These are phyloP conservation scores for Pythium dissotocum DNA, from an alignment of 352 stramenopile species.

Conservation along the genomic window DNA sequence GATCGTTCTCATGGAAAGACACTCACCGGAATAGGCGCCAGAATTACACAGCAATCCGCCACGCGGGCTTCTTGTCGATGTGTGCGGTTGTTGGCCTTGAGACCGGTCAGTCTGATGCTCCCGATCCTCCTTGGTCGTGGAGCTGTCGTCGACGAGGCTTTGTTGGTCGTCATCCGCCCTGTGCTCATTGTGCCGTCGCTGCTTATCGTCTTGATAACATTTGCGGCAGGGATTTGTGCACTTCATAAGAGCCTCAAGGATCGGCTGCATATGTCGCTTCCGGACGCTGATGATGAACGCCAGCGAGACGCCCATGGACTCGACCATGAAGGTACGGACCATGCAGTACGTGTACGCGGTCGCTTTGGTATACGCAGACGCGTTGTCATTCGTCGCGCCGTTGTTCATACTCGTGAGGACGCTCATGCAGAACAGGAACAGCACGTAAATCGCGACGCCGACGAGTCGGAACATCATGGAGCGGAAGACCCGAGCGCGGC, in stretches of 20 bases:
- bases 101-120: neutral
- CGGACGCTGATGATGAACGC: slow-evolving; percentile 22
- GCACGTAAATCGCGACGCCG: slow-evolving; percentile 29
- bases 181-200: neutral
- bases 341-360: slow-evolving; percentile 25
- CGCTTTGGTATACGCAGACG: slow-evolving; percentile 2
- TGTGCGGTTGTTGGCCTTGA: neutral
- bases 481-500: slow-evolving; percentile 27
- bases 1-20: neutral
- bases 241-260: neutral
- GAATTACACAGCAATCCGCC: slow-evolving; percentile 22
- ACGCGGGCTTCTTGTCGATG: neutral
- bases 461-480: slow-evolving; percentile 35
- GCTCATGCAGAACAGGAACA: slow-evolving; percentile 28
- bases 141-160: neutral
- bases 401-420: slow-evolving; percentile 24
- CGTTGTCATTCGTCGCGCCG: neutral
- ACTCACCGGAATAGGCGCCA: slow-evolving; percentile 26
- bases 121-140: neutral
- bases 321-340: slow-evolving; percentile 18
- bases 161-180: neutral
- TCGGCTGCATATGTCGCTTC: slow-evolving; percentile 18
- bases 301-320: slow-evolving; percentile 23
- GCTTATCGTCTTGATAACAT: neutral
- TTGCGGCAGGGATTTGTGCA: neutral